Evolutionary conservation across 2,329 filamentous ascomycete genomes (phyloP).

Genomic region (Hymenoscyphus repandus): DNA sequence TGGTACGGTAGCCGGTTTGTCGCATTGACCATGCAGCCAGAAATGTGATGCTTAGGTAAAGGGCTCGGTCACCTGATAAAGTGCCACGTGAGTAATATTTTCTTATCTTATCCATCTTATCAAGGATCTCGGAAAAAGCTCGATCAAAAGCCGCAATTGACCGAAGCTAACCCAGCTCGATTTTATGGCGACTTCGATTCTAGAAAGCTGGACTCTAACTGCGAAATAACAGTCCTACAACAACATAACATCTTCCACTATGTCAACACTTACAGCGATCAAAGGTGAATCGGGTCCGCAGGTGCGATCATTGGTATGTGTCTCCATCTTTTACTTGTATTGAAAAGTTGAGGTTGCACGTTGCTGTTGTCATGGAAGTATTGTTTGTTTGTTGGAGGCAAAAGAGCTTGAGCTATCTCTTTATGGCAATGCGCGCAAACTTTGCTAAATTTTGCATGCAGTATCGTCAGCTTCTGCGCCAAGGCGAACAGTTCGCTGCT

Average conservation of each 20-base stretch:
- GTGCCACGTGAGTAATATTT: too few relatives aligned
- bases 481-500: constrained; percentile 78
- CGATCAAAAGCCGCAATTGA: not conserved
- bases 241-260: constrained; percentile 10
- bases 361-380: not conserved
- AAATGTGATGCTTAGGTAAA: too few relatives aligned
- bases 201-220: not conserved
- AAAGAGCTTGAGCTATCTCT: not conserved
- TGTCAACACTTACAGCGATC: constrained; percentile 24
- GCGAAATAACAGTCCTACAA: not conserved
- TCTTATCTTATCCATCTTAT: not conserved
- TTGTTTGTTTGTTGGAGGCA: not conserved
- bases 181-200: not conserved
- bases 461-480: constrained; percentile 89
- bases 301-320: constrained; percentile 30
- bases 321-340: not conserved
- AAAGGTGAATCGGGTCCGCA: constrained; percentile 28
- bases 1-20: not conserved
- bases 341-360: not conserved
- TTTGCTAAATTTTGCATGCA: constrained; percentile 32
- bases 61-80: too few relatives aligned
- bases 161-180: not conserved
- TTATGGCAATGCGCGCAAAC: not conserved
- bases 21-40: too few relatives aligned
- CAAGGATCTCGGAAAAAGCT: not conserved